Percentiles rank a stretch among this genome's conserved stretches.
Evolutionary conservation across 2,329 filamentous ascomycete species (phyloP).

Genomic region (Paecilomyces niveus): DNA sequence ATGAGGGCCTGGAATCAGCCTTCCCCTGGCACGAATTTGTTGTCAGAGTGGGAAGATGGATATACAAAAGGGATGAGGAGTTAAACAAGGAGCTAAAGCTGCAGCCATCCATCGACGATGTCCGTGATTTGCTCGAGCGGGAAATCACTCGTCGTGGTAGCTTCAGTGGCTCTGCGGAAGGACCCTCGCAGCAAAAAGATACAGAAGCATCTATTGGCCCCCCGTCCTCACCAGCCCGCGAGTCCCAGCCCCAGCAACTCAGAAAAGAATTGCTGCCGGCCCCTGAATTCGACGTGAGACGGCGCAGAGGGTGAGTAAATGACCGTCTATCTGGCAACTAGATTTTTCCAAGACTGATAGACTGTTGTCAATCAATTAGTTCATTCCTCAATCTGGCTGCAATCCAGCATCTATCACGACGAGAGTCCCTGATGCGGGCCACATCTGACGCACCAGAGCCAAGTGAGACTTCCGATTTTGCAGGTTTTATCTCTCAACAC

Average conservation of each 20-base stretch:
- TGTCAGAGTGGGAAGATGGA: conserved; percentile 40
- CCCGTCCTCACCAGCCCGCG: not conserved
- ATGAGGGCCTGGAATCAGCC: conserved; percentile 35
- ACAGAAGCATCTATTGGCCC: not conserved
- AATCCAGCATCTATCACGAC: not conserved
- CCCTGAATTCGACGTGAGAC: conserved; percentile 6
- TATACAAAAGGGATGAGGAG: conserved; percentile 37
- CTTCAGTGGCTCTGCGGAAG: conserved; percentile 20
- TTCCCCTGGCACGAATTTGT: conserved; percentile 48
- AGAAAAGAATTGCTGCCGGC: conserved; percentile 4
- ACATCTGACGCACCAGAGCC: not conserved
- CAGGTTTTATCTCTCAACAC: not conserved
- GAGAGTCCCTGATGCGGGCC: not conserved
- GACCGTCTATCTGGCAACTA: not conserved
- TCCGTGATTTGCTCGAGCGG: conserved; percentile 12
- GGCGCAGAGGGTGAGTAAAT: conserved; percentile 11
- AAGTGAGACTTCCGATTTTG: not conserved
- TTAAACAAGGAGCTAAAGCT: conserved; percentile 35
- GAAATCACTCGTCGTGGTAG: conserved; percentile 23
- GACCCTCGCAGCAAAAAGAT: not conserved
- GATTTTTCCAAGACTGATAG: not conserved
- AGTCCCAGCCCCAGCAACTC: not conserved
- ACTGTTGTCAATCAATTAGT: not conserved
- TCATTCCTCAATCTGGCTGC: not conserved
- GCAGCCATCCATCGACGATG: conserved; percentile 36